Conservation (phyloP, 306 rosid species). For the Acacia melanoxylon region DNA sequence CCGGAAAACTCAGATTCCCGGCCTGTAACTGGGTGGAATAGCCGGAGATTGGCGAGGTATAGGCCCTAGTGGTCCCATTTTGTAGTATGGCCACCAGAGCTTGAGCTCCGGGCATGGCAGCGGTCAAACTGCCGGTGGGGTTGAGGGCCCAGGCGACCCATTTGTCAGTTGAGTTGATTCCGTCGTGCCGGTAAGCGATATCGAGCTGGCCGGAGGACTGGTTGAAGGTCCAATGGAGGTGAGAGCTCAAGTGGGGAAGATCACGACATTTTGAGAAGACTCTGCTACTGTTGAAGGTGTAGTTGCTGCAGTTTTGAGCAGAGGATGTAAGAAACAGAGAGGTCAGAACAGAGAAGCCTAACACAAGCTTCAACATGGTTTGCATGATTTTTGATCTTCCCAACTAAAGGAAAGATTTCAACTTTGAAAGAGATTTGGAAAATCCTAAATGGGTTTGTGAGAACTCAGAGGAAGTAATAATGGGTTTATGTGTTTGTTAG, state of each 20-base stretch:
- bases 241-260: constrained; percentile 52
- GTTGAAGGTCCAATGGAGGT: constrained; percentile 61
- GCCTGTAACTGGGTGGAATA: neutral
- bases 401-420: neutral
- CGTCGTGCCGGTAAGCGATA: constrained; percentile 58
- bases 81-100: constrained; percentile 50
- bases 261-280: constrained; percentile 40
- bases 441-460: neutral
- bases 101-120: constrained; percentile 61
- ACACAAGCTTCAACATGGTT: constrained; percentile 28
- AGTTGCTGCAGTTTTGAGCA: constrained; percentile 50
- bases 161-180: constrained; percentile 28
- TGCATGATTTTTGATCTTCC: neutral
- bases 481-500: neutral
- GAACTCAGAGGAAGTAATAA: neutral
- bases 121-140: neutral
- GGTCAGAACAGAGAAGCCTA: constrained; percentile 31
- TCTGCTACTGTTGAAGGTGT: constrained; percentile 37
- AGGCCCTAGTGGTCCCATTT: constrained; percentile 25
- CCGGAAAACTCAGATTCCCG: neutral
- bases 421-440: neutral
- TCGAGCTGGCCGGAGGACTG: constrained; percentile 39
- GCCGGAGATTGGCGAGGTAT: constrained; percentile 29
- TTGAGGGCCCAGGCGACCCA: constrained; percentile 87
- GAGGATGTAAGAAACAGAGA: constrained; percentile 35